Evolutionary conservation across 2,329 filamentous ascomycete genomes (phyloP).

Genomic region (Fusarium nurragi): DNA sequence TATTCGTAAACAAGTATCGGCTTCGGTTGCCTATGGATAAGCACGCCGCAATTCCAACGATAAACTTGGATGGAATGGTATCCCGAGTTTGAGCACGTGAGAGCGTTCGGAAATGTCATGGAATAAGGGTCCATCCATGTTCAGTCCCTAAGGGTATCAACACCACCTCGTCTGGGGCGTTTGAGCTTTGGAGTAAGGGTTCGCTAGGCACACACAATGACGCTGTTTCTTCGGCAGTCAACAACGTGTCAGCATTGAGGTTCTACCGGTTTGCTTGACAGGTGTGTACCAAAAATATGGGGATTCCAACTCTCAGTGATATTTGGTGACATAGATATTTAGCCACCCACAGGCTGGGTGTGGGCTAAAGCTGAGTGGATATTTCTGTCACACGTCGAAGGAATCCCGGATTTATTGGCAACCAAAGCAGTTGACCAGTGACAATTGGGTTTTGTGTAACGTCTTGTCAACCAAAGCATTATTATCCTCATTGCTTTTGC

Average conservation of each 20-base stretch:
- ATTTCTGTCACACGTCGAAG: no score
- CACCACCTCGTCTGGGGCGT: slow-evolving; percentile 15
- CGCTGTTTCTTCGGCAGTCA: neutral
- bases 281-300: no score
- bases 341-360: no score
- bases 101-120: slow-evolving; percentile 9
- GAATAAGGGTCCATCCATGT: slow-evolving; percentile 25
- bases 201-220: neutral
- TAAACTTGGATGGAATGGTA: neutral
- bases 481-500: neutral
- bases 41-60: neutral
- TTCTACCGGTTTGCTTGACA: no score
- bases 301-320: no score
- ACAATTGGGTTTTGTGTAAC: neutral
- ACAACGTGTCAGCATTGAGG: neutral
- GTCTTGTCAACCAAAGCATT: neutral
- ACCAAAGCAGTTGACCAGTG: neutral
- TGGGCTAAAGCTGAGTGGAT: no score
- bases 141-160: slow-evolving; percentile 26
- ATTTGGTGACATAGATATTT: no score
- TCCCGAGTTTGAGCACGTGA: slow-evolving; percentile 6
- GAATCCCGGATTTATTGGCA: no score
- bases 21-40: slow-evolving; percentile 9
- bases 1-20: slow-evolving; percentile 20
- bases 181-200: slow-evolving; percentile 13